Evolutionary conservation across 768 basidiomycete genomes (phyloP).

Genomic region (Clavaria fumosa): DNA sequence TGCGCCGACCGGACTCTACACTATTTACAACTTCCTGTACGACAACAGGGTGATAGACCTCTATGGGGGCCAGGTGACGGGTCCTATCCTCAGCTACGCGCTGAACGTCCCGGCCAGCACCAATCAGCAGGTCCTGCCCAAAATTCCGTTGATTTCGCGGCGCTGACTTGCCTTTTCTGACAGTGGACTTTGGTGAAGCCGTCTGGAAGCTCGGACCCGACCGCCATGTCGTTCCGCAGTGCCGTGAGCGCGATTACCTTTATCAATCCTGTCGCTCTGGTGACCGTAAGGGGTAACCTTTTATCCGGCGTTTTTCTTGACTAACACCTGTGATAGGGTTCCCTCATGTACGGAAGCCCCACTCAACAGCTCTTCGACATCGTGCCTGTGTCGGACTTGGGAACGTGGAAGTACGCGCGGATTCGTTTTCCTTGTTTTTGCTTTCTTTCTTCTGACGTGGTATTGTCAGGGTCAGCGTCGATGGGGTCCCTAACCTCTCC

Average conservation of each 20-base stretch:
- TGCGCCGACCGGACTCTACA: neutral
- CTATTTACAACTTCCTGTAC: too few relatives aligned
- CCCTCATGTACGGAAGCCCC: neutral
- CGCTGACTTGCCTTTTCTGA: too few relatives aligned
- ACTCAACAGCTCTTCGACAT: neutral
- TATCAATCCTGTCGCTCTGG: neutral
- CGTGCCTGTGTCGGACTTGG: neutral
- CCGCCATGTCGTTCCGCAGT: neutral
- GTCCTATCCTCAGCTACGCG: too few relatives aligned
- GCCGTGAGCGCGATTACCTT: neutral
- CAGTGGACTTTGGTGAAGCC: neutral
- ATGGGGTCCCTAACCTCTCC: neutral
- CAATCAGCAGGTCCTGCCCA: too few relatives aligned
- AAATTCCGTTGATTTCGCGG: too few relatives aligned
- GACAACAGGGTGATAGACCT: too few relatives aligned
- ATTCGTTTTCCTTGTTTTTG: neutral
- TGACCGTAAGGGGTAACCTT: neutral
- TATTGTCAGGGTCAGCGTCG: neutral
- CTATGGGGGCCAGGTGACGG: too few relatives aligned
- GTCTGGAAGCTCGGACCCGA: neutral
- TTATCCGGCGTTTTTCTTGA: neutral
- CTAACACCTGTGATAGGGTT: neutral
- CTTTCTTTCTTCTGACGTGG: neutral
- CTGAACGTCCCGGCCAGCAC: too few relatives aligned
- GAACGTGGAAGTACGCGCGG: conserved; percentile 1